Conservation (phyloP, 495 filamentous ascomycete genomes). For the Glonium stellatum region DNA sequence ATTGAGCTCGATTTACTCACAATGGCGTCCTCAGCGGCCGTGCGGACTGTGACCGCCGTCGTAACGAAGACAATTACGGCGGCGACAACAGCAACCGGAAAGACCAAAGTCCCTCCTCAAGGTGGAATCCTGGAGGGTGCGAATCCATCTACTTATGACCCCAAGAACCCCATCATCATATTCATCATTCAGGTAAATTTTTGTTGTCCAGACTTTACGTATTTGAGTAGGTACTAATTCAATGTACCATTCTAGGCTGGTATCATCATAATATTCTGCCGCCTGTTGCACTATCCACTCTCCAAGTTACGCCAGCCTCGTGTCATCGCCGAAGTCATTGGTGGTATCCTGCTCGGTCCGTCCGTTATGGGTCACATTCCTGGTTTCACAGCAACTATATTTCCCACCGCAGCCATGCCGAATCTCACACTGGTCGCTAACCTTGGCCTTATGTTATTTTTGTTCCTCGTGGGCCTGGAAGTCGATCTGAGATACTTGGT, state of each 20-base stretch:
- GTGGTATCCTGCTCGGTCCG: constrained; percentile 82
- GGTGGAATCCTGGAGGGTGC: constrained; percentile 69
- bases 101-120: constrained; percentile 40
- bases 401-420: constrained; percentile 66
- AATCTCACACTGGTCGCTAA: constrained; percentile 79
- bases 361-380: constrained; percentile 80
- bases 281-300: constrained; percentile 74
- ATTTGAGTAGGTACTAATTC: no score
- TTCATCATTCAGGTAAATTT: constrained; percentile 83
- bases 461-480: constrained; percentile 90
- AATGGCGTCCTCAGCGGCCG: constrained; percentile 13
- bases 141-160: constrained; percentile 63
- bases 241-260: constrained; percentile 48
- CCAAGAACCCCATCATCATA: constrained; percentile 78
- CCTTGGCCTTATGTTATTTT: constrained; percentile 79
- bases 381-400: constrained; percentile 70
- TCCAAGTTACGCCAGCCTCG: constrained; percentile 81
- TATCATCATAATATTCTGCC: constrained; percentile 88
- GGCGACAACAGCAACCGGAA: constrained; percentile 33
- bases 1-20: neutral
- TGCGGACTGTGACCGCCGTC: constrained; percentile 20
- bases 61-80: constrained; percentile 25
- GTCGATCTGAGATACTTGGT: constrained; percentile 81
- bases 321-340: constrained; percentile 94
- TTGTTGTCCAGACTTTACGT: no score